A percentile compares a stretch with the other conserved stretches of the same genome.
phyloP scores from a whole-genome alignment of 768 basidiomycete species.

The Megacollybia marginata region DNA sequence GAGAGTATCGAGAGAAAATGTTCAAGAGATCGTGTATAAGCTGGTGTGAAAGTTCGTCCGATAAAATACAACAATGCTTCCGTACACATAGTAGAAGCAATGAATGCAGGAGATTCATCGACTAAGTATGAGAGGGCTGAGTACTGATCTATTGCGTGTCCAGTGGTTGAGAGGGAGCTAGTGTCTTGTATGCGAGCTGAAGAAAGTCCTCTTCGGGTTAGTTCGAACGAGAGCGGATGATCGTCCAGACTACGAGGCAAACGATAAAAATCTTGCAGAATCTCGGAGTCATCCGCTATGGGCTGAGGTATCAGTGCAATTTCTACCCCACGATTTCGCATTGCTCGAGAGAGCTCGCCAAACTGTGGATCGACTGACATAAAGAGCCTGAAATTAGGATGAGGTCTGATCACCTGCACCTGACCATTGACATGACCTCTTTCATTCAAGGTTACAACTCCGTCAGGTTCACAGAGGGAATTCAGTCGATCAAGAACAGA shows the following conservation, averaged over 20 bases:
- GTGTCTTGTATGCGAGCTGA: not conserved
- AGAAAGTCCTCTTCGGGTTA: conserved; percentile 27
- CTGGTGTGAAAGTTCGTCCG: conserved; percentile 25
- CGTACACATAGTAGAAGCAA: conserved; percentile 8
- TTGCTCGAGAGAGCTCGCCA: conserved; percentile 93
- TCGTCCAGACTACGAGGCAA: conserved; percentile 25
- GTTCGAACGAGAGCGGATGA: conserved; percentile 21
- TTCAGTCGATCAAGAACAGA: conserved; percentile 96
- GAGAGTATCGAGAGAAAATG: not conserved
- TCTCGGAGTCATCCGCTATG: conserved; percentile 36
- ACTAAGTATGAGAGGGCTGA: conserved; percentile 34
- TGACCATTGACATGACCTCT: conserved; percentile 75
- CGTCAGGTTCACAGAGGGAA: conserved; percentile 86
- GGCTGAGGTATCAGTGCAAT: conserved; percentile 42
- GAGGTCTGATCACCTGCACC: conserved; percentile 71
- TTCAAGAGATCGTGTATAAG: conserved; percentile 14
- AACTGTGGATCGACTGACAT: conserved; percentile 89
- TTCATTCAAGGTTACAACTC: conserved; percentile 80
- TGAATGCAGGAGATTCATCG: conserved; percentile 30
- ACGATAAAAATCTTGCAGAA: conserved; percentile 40
- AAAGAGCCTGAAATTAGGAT: conserved; percentile 85
- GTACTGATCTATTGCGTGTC: conserved; percentile 40
- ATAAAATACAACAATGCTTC: conserved; percentile 28
- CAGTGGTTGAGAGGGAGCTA: conserved; percentile 22
- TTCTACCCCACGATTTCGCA: conserved; percentile 96